phyloP scores from a whole-genome alignment of 768 basidiomycete genomes.

The Suillus cothurnatus region DNA sequence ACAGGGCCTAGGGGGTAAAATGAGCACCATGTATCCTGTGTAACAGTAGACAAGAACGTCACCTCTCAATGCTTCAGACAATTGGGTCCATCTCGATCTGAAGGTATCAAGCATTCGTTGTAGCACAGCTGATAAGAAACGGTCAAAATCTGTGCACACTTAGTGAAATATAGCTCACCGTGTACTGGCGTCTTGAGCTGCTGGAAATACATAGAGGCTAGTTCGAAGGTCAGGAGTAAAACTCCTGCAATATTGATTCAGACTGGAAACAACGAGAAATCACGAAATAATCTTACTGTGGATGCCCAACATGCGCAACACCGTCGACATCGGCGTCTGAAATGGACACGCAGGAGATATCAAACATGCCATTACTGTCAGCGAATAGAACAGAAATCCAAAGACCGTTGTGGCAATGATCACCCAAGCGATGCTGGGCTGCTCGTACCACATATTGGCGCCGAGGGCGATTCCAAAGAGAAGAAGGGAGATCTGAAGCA shows the following conservation, averaged over 20 bases:
- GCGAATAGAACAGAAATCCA: constrained; percentile 1
- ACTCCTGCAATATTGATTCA: background rate
- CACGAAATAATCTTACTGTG: background rate
- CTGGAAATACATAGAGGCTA: background rate
- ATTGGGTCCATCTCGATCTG: background rate
- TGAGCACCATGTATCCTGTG: background rate
- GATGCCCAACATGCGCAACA: background rate
- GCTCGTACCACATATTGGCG: background rate
- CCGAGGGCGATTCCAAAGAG: constrained; percentile 15
- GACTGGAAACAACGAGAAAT: background rate
- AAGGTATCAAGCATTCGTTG: background rate
- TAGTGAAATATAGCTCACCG: background rate
- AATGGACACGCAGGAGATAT: constrained; percentile 6
- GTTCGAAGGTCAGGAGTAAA: background rate
- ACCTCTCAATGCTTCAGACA: background rate
- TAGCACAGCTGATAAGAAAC: background rate
- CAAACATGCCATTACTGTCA: constrained; percentile 7
- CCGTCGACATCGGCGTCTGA: constrained; percentile 7
- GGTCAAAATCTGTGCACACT: background rate
- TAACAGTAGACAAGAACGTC: background rate
- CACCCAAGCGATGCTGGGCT: constrained; percentile 3
- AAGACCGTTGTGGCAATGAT: background rate
- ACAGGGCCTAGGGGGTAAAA: background rate
- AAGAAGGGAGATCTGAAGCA: constrained; percentile 15
- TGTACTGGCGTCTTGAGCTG: background rate